Conservation (phyloP, 768 basidiomycete species). For the Collybiopsis confluens region DNA sequence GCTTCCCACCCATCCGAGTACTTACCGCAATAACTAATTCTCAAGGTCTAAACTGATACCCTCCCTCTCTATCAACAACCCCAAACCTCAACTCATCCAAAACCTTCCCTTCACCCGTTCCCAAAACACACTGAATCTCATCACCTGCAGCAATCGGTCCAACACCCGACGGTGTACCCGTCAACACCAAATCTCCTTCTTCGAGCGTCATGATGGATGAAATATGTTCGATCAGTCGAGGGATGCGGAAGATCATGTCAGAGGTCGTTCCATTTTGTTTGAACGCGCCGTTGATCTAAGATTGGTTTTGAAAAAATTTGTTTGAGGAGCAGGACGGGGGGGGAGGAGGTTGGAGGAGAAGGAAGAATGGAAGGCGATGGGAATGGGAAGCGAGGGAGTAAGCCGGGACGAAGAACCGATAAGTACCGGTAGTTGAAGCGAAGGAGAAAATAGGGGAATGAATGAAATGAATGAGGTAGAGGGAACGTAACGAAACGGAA, state of each 20-base stretch:
- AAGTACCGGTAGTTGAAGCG: too few species aligned
- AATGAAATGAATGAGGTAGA: background rate
- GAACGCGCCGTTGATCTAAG: slow-evolving; percentile 73
- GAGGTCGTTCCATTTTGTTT: slow-evolving; percentile 84
- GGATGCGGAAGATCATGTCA: slow-evolving; percentile 93
- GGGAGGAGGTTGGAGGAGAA: too few species aligned
- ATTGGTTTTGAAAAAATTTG: background rate
- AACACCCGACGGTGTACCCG: slow-evolving; percentile 90
- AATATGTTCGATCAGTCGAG: slow-evolving; percentile 81
- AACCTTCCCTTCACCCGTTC: slow-evolving; percentile 48
- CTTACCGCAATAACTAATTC: too few species aligned
- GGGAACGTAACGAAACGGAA: too few species aligned
- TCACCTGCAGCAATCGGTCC: slow-evolving; percentile 77
- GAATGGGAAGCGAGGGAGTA: background rate
- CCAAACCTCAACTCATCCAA: slow-evolving; percentile 63
- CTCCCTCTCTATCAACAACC: slow-evolving; percentile 62
- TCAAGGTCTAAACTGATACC: slow-evolving; percentile 37
- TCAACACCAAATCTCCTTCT: slow-evolving; percentile 91
- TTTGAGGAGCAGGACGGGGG: too few species aligned
- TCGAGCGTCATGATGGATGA: slow-evolving; percentile 89
- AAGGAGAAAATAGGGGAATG: background rate
- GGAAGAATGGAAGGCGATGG: background rate
- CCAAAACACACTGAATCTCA: slow-evolving; percentile 67
- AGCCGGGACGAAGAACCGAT: background rate
- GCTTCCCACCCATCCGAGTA: too few species aligned